These are phyloP conservation scores for Cryptosporidium tyzzeri DNA, from an alignment of 169 alveolate species.

Conservation along the genomic window DNA sequence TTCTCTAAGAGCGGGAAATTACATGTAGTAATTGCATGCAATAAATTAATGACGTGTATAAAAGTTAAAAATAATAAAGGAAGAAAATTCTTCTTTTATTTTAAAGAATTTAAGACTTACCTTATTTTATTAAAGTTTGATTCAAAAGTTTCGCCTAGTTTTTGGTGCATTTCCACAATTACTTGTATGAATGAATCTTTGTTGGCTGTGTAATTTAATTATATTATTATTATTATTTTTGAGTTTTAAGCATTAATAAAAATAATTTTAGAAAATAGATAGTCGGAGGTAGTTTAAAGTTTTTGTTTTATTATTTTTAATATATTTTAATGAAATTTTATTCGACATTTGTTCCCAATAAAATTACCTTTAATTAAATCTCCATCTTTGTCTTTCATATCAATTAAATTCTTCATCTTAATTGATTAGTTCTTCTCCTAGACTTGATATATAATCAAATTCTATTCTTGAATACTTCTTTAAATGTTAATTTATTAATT, in stretches of 20 bases:
- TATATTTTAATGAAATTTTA: not conserved
- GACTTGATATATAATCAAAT: no score
- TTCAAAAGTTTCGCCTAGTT: conserved; percentile 56
- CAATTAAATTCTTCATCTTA: conserved; percentile 35
- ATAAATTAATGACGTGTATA: not conserved
- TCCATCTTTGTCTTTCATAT: conserved; percentile 32
- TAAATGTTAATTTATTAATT: no score
- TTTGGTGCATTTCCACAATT: conserved; percentile 66
- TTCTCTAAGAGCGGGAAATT: conserved; percentile 34
- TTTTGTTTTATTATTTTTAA: not conserved
- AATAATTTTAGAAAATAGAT: not conserved
- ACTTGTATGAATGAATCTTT: conserved; percentile 61
- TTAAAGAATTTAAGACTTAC: conserved; percentile 1
- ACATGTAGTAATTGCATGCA: not conserved
- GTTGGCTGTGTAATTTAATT: conserved; percentile 11
- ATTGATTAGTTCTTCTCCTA: not conserved
- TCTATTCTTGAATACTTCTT: not conserved
- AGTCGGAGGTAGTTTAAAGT: no score
- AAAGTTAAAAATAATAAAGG: not conserved
- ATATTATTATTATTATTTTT: not conserved
- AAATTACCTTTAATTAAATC: not conserved
- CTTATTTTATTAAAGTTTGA: conserved; percentile 50
- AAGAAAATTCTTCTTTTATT: not conserved
- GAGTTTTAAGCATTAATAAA: not conserved
- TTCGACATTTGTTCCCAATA: not conserved